Base-by-base conservation (phyloP, 768 basidiomycete species). In the Trametes coccinea region DNA sequence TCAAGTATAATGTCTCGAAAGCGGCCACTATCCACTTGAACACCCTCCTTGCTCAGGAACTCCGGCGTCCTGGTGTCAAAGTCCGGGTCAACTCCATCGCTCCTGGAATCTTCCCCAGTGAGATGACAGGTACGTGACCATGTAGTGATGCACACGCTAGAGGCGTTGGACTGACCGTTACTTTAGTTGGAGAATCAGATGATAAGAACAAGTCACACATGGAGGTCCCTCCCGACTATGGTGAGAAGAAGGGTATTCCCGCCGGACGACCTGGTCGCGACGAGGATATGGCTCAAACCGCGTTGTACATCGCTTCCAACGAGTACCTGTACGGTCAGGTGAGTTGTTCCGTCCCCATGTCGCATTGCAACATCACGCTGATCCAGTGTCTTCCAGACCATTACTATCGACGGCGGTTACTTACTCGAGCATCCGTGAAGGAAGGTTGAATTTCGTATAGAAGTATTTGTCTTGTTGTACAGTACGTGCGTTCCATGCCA, bases 1-100 rank as follows among this genome's bases (percentile, higher is more conserved):
- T 78, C 73, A 72, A 72, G 63, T 81, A 82, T 69, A 82, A 80
- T 60, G 71, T 75, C 3, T 73, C 75, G 2, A 82, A 80, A 71
- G 72, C 72, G 0, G 77, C 75, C 14, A 64, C 72, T 1, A 74
- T 75, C 37, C 76, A 76, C 13, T 68, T 78, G 10, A 77, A 59
- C 54, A 71, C 57, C 16, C 66, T 75, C 45, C 72, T 79, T 16
- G 76, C 77, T 6, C 69, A 72, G 49, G 77, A 78, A 60, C 66
- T 78, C 47, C 66, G 68, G 22, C 66, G 70, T 22, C 49, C 66
- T 5, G 70, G 67, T 0, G 68, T 75, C n/a, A 67, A 69, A 16
- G 68, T 78, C 27, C 68, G 77, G 34, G 77, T 78, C 31, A 78
- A 76, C 63, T 64, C 59, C 17, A 72, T 78, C 46, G 72, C 73